Evolutionary conservation across 2,329 filamentous ascomycete species (phyloP), one percentile per base, ranked within the genome.

Genomic region (Thyridium curvatum): DNA sequence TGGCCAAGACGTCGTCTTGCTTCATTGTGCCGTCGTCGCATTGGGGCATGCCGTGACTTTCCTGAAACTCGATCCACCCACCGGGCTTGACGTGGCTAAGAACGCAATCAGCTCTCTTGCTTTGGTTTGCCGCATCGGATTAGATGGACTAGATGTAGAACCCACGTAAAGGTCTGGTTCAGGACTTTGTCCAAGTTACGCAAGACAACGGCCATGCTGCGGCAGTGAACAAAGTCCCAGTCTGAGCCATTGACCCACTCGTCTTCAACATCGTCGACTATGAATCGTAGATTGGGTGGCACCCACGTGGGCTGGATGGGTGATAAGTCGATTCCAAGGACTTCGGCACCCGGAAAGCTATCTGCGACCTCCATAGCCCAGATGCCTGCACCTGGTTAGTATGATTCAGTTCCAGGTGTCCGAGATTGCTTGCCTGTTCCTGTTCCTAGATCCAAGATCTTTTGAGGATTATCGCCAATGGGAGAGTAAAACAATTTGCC

Each of bases 281-380:
- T 62, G 58, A 82, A 82, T 8, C 64, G 65, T n/a, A 77, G 66
- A 50, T 82, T 82, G 10, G 72, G 66, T 13, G 77, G 79, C 6
- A 81, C 65, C 56, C 61, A 66, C 29, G 55, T 56, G 2, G 66
- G 64, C 45, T 72, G 67, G 15, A 70, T 71, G 3, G 68, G 65
- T 3, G 65, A 67, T 14, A 70, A 45, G 37, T 71, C 65, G 18
- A 60, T 64, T 33, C 65, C 66, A 13, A 64, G 41, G 3, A 69
- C 59, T 33, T 56, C 58, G 6, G 66, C 58, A 30, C 53, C 52
- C n/a, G 64, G 64, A 38, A 61, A 66, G 16, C 54, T 46, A 45
- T 69, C 66, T 41, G 60, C 66, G 35, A 65, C 62, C 41, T 59
- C 26, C 16, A 26, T 26, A 10, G 21, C 21, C 21, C 21, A 26